A percentile compares a stretch with the other conserved stretches of the same genome.
phyloP scores from a whole-genome alignment of 2,329 filamentous ascomycete species.

The Botrytis deweyae region DNA sequence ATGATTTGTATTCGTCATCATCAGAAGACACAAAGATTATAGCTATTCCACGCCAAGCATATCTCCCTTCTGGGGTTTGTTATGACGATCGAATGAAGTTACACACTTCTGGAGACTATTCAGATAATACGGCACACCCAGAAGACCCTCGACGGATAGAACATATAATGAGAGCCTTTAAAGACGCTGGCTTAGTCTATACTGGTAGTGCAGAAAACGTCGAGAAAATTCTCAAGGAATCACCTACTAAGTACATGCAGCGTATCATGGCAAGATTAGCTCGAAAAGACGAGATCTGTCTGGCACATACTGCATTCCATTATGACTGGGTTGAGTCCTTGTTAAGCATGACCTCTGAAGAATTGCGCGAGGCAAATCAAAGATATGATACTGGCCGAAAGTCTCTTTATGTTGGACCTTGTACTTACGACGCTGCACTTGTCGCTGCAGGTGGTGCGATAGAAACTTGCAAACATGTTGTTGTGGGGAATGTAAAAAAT shows the following conservation, averaged over 20 bases:
- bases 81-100: conserved; percentile 97
- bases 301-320: conserved; percentile 76
- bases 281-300: conserved; percentile 73
- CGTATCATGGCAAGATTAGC: conserved; percentile 78
- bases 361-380: conserved; percentile 67
- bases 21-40: conserved; percentile 20
- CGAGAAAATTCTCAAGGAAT: conserved; percentile 50
- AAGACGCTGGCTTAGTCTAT: conserved; percentile 74
- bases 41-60: conserved; percentile 23
- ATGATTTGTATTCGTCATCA: conserved; percentile 25
- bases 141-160: conserved; percentile 92
- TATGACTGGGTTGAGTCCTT: conserved; percentile 71
- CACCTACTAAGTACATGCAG: conserved; percentile 64
- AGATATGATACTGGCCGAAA: conserved; percentile 63
- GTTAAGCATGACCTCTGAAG: conserved; percentile 54
- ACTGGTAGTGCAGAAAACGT: conserved; percentile 57
- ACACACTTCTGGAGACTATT: conserved; percentile 81
- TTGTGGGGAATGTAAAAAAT: conserved; percentile 81
- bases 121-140: conserved; percentile 76
- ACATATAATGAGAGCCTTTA: conserved; percentile 88
- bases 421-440: conserved; percentile 77
- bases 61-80: conserved; percentile 70
- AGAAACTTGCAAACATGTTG: conserved; percentile 91
- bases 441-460: conserved; percentile 91
- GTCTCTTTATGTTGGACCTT: conserved; percentile 78